Conservation (phyloP, 805 yeast species). For the Barnettozyma populi region DNA sequence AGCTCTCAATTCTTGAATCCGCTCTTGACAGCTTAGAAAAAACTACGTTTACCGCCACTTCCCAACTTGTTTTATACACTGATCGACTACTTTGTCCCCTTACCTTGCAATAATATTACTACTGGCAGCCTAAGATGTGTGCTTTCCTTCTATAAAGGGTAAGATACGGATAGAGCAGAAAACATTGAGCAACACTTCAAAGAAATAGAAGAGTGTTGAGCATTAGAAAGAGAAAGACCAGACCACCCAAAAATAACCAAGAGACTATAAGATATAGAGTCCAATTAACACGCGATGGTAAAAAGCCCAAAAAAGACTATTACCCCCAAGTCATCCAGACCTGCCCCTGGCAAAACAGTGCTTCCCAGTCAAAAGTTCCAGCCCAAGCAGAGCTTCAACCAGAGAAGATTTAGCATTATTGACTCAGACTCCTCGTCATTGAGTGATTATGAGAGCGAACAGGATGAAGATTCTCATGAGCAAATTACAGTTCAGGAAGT, state of each 20-base stretch:
- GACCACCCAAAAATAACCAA: background rate
- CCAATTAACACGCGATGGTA: background rate
- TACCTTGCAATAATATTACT: background rate
- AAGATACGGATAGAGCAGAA: background rate
- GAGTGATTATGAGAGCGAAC: conserved; percentile 34
- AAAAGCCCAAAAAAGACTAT: conserved; percentile 18
- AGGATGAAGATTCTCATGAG: conserved; percentile 22
- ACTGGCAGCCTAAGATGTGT: conserved; percentile 4
- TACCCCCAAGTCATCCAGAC: conserved; percentile 24
- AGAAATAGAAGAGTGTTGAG: background rate
- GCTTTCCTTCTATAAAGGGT: conserved; percentile 2
- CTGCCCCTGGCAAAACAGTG: conserved; percentile 25
- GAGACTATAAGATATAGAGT: background rate
- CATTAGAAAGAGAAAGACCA: background rate
- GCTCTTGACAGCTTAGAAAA: background rate
- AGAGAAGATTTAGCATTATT: conserved; percentile 38
- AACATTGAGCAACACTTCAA: background rate
- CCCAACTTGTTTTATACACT: background rate
- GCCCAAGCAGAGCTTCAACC: conserved; percentile 18
- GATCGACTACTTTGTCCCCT: background rate
- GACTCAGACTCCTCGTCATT: conserved; percentile 38
- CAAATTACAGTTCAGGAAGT: conserved; percentile 16
- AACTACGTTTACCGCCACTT: background rate
- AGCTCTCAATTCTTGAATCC: background rate
- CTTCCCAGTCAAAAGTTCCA: conserved; percentile 17